Percentiles rank a stretch among this genome's conserved stretches.
phyloP scores from a whole-genome alignment of 345 rosid species.

The Rhodomyrtus tomentosa region DNA sequence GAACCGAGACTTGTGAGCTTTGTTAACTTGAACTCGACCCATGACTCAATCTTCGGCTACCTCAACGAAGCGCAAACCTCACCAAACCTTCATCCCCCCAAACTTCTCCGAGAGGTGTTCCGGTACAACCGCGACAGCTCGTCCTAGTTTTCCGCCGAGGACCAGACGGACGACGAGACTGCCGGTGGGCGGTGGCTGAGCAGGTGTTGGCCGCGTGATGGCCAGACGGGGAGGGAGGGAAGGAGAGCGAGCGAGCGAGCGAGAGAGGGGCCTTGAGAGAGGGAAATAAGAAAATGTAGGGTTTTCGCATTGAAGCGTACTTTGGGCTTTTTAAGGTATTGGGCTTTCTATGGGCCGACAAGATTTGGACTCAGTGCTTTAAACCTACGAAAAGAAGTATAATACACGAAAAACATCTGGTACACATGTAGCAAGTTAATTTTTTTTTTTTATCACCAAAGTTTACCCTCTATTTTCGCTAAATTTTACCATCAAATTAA shows the following conservation, averaged over 20 bases:
- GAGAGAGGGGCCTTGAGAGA: not conserved
- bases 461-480: too few relatives aligned
- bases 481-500: too few relatives aligned
- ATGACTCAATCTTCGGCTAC: not conserved
- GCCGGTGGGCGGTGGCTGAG: not conserved
- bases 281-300: not conserved
- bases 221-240: not conserved
- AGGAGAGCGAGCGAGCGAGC: not conserved
- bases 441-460: not conserved
- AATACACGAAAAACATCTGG: not conserved
- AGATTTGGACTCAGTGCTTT: not conserved
- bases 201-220: not conserved
- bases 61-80: not conserved
- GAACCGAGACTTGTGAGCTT: conserved; percentile 76
- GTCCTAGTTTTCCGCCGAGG: not conserved
- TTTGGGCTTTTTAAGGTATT: not conserved
- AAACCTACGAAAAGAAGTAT: not conserved
- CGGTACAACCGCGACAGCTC: not conserved
- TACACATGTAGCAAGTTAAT: not conserved
- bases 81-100: not conserved
- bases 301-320: not conserved
- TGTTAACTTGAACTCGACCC: conserved; percentile 64
- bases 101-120: not conserved
- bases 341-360: not conserved
- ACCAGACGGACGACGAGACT: not conserved